Evolutionary conservation across 805 yeast genomes (phyloP).

Genomic region (Yamadazyma tumulicola): DNA sequence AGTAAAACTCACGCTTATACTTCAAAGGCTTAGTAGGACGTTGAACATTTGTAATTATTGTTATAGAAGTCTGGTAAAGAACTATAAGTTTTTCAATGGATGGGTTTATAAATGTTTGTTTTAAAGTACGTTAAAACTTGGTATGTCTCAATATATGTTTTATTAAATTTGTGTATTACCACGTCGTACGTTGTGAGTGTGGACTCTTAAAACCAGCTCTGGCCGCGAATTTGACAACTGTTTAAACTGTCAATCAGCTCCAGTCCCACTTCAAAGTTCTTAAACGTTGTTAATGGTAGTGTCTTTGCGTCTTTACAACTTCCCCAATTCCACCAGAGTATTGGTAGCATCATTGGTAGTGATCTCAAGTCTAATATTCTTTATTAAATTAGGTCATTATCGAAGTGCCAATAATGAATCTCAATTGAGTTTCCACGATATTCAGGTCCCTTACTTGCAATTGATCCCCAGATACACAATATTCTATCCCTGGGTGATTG

Average conservation of each 20-base stretch:
- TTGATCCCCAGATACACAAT: constrained; percentile 57
- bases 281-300: no score
- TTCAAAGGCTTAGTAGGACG: constrained; percentile 52
- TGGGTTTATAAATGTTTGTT: no score
- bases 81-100: no score
- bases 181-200: no score
- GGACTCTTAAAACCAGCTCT: no score
- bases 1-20: constrained; percentile 54
- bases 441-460: constrained; percentile 57
- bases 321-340: constrained; percentile 49
- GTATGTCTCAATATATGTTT: no score
- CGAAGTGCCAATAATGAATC: constrained; percentile 7
- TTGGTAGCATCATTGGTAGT: constrained; percentile 37
- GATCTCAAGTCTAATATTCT: constrained; percentile 26
- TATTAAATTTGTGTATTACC: no score
- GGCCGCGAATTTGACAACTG: no score
- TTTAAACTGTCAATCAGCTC: no score
- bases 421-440: constrained; percentile 28
- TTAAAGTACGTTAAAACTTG: no score
- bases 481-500: constrained; percentile 60
- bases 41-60: no score
- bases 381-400: constrained; percentile 16
- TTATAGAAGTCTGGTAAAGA: no score
- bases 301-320: constrained; percentile 14
- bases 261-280: neutral